These are phyloP conservation scores for Paxillus involutus DNA, from an alignment of 768 basidiomycete genomes.

Conservation along the genomic window DNA sequence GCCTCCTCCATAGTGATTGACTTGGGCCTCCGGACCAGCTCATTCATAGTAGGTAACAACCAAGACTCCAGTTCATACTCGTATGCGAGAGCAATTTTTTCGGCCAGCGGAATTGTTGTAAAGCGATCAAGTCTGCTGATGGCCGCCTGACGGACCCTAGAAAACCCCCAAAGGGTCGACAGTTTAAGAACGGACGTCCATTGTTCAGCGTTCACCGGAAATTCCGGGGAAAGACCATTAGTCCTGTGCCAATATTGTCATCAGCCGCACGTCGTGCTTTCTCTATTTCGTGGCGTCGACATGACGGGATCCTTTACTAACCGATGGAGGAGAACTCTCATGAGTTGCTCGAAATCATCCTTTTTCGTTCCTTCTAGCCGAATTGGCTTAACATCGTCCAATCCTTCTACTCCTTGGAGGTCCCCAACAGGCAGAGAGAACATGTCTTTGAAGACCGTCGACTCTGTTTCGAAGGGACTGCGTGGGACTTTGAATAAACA, in stretches of 20 bases:
- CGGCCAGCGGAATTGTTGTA: slow-evolving; percentile 17
- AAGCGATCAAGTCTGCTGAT: slow-evolving; percentile 19
- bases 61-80: slow-evolving; percentile 31
- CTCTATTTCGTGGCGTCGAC: neutral
- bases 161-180: slow-evolving; percentile 37
- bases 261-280: too few relatives aligned
- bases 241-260: neutral
- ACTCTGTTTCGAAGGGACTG: slow-evolving; percentile 7
- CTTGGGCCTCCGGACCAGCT: slow-evolving; percentile 18
- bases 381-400: slow-evolving; percentile 10
- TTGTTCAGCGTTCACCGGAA: slow-evolving; percentile 17
- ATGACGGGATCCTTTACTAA: neutral
- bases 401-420: slow-evolving; percentile 5
- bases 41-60: slow-evolving; percentile 36
- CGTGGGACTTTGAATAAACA: slow-evolving; percentile 16
- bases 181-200: slow-evolving; percentile 40
- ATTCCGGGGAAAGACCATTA: slow-evolving; percentile 18
- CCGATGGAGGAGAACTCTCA: slow-evolving; percentile 15
- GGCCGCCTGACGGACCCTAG: slow-evolving; percentile 26
- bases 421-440: slow-evolving; percentile 6
- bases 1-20: slow-evolving; percentile 25
- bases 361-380: slow-evolving; percentile 10
- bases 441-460: slow-evolving; percentile 12
- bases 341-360: slow-evolving; percentile 16
- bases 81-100: slow-evolving; percentile 34